Percentiles rank a stretch among this genome's conserved stretches.
Conservation (phyloP, 2,329 filamentous ascomycete species). For the Microsporum audouinii region DNA sequence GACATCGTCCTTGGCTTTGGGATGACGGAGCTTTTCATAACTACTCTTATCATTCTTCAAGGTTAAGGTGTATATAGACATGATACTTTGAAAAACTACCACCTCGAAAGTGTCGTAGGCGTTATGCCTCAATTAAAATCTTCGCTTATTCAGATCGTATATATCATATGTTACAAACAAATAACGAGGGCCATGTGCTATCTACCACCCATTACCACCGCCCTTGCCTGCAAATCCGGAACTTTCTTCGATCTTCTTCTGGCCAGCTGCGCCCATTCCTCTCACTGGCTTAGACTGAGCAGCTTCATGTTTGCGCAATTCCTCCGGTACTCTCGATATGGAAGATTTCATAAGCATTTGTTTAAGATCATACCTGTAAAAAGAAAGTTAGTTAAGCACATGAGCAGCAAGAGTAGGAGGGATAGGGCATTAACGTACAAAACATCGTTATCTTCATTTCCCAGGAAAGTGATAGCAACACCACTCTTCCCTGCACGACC, state of each 20-base stretch:
- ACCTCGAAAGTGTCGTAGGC: neutral
- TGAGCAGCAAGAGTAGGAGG: neutral
- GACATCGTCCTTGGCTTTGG: neutral
- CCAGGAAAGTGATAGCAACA: constrained; percentile 91
- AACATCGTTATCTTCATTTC: constrained; percentile 77
- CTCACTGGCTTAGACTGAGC: constrained; percentile 68
- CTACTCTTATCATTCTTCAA: neutral
- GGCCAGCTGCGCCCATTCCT: constrained; percentile 20
- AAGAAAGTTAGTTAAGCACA: constrained; percentile 14
- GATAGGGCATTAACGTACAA: constrained; percentile 44
- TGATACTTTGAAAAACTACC: neutral
- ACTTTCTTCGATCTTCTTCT: constrained; percentile 39
- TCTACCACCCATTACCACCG: constrained; percentile 10
- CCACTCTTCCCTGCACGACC: constrained; percentile 95
- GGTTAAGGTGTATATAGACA: neutral
- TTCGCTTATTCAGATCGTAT: neutral
- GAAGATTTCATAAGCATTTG: constrained; percentile 89
- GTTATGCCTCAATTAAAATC: neutral
- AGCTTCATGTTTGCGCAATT: constrained; percentile 76
- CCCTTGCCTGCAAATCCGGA: constrained; percentile 28
- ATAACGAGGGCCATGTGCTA: neutral
- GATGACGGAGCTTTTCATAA: neutral
- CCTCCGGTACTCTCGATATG: constrained; percentile 82
- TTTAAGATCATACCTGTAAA: constrained; percentile 61
- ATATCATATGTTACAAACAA: neutral